Evolutionary conservation across 768 basidiomycete genomes (phyloP), one percentile per base, ranked within the genome.

Genomic region (Leccinum disarticulatum): DNA sequence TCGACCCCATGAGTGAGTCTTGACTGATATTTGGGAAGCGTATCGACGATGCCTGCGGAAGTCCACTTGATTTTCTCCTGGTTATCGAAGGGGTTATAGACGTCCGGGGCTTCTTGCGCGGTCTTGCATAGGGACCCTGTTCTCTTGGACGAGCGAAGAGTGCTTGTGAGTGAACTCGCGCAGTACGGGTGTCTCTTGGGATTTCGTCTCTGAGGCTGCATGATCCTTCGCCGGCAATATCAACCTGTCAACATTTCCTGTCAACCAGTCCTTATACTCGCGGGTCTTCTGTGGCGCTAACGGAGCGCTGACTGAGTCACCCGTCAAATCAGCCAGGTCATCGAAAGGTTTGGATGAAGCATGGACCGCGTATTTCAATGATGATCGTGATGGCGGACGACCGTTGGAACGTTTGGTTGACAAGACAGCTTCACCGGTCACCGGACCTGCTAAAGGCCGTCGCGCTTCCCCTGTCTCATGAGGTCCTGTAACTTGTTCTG

Each of bases 111-210:
- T 67, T 76, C 73, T 55, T 76, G 74, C 28, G 73, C 70, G 3
- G 63, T 58, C n/a, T 55, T 67, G 70, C 35, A 76, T 57, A 30
- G 55, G 64, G 25, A 73, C 54, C 13, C 62, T 70, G 25, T 73
- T 79, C 60, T 78, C 80, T 65, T 88, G 81, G 35, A 89, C 82
- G 54, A 83, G 79, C 3, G 88, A 90, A 36, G 87, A 82, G 13
- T 87, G 83, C 73, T 90, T 91, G 68, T 84, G 84, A 22, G 87
- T 87, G 17, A 87, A 88, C 19, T 87, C 83, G 56, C 89, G 85
- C 54, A 90, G 72, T 31, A 87, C 75, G 3, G 86, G 82, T 22
- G 77, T 71, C 50, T 77, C 74, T 41, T 69, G 57, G 41, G 30
- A 51, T 27, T 70, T 59, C 25, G 52, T 47, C n/a, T 65, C 61